These are phyloP conservation scores for Picochlorum costavermella DNA, from an alignment of 139 green algal genomes.

Conservation along the genomic window DNA sequence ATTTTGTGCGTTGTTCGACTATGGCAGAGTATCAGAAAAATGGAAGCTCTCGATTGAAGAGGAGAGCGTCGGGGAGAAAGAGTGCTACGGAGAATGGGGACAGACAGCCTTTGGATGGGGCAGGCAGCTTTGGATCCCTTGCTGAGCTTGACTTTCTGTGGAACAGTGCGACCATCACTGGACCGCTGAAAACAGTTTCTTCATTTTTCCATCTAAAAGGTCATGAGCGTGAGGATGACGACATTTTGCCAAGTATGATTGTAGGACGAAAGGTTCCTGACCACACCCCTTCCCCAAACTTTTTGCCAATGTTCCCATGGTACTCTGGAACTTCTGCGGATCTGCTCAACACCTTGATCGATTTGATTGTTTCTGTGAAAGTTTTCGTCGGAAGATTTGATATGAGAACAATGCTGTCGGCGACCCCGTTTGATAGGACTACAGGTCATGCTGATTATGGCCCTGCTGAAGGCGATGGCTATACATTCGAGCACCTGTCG, in stretches of 20 bases:
- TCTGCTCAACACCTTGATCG: constrained; percentile 76
- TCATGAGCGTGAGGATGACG: background rate
- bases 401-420: constrained; percentile 75
- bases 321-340: constrained; percentile 77
- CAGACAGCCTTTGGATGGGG: background rate
- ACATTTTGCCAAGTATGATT: background rate
- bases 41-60: too few relatives aligned
- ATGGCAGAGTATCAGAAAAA: too few relatives aligned
- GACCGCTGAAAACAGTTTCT: too few relatives aligned
- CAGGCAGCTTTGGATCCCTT: constrained; percentile 3
- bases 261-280: constrained; percentile 11
- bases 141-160: background rate
- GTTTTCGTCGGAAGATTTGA: constrained; percentile 86
- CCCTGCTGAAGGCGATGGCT: constrained; percentile 67
- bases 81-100: background rate
- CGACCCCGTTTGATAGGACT: background rate
- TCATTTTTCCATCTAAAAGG: background rate
- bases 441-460: background rate
- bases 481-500: constrained; percentile 74
- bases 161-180: too few relatives aligned
- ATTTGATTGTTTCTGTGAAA: constrained; percentile 73
- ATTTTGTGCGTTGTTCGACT: background rate
- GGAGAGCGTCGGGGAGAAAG: too few relatives aligned
- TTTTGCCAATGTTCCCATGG: constrained; percentile 82
- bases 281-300: constrained; percentile 27